These are phyloP conservation scores for Entomortierella beljakovae DNA, from an alignment of 192 early-diverging fungal species.

Conservation along the genomic window DNA sequence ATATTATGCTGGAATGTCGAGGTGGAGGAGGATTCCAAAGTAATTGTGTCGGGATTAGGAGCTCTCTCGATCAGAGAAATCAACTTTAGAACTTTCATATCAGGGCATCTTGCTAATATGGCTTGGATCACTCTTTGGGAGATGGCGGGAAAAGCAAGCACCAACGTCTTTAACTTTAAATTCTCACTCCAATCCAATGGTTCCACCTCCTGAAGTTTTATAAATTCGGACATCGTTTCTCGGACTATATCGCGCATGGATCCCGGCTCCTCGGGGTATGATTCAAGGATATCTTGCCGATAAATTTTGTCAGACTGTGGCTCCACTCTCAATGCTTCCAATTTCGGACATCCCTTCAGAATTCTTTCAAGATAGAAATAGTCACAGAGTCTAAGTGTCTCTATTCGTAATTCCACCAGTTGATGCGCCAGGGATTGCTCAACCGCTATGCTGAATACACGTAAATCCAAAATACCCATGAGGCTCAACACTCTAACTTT, in stretches of 20 bases:
- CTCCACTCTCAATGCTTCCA: constrained; percentile 6
- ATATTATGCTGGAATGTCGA: neutral
- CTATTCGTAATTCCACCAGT: constrained; percentile 10
- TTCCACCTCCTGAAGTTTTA: constrained; percentile 8
- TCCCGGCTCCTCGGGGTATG: constrained; percentile 11
- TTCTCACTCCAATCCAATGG: constrained; percentile 15
- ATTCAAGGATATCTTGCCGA: constrained; percentile 10
- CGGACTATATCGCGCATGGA: neutral
- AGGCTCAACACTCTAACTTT: constrained; percentile 10
- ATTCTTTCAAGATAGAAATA: constrained; percentile 14
- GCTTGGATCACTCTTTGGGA: constrained; percentile 16
- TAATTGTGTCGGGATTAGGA: neutral
- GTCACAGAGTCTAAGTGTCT: constrained; percentile 6
- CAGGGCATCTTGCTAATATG: constrained; percentile 5
- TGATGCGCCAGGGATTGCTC: constrained; percentile 13
- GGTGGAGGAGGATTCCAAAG: neutral
- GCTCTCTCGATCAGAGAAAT: constrained; percentile 18
- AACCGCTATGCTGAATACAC: constrained; percentile 9
- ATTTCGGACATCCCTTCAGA: constrained; percentile 12
- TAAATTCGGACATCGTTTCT: neutral
- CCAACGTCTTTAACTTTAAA: constrained; percentile 5
- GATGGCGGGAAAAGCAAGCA: constrained; percentile 10
- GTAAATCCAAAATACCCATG: constrained; percentile 2
- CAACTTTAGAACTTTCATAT: constrained; percentile 6
- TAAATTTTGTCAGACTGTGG: neutral